phyloP scores from a whole-genome alignment of 352 stramenopile genomes.

The Pythium diclinum region DNA sequence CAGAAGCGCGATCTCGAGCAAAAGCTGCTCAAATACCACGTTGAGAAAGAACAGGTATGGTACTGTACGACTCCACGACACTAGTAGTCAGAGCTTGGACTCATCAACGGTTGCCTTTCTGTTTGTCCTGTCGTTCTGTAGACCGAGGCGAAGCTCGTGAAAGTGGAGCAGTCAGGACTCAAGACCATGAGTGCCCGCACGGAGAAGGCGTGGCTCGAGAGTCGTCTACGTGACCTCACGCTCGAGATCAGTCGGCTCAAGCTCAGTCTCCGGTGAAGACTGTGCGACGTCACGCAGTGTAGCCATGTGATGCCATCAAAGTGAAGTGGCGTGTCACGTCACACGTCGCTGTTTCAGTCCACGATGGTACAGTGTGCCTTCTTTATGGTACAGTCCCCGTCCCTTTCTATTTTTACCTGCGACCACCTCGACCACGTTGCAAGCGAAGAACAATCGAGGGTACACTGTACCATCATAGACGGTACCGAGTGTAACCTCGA shows the following conservation, averaged over 20 bases:
- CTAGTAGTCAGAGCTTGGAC: neutral
- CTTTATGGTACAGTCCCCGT: constrained; percentile 4
- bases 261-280: constrained; percentile 27
- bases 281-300: constrained; percentile 17
- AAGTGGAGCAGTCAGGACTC: constrained; percentile 40
- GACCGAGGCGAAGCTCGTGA: constrained; percentile 37
- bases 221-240: constrained; percentile 27
- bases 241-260: constrained; percentile 37
- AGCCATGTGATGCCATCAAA: constrained; percentile 24
- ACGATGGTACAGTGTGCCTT: constrained; percentile 23
- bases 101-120: neutral
- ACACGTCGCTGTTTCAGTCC: neutral
- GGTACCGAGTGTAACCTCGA: neutral
- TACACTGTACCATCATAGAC: neutral
- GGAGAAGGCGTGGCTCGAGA: constrained; percentile 35
- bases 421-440: neutral
- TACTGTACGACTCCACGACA: neutral
- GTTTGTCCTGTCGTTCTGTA: constrained; percentile 7
- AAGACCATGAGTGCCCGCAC: constrained; percentile 44
- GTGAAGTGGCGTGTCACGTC: neutral
- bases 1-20: constrained; percentile 44
- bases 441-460: neutral
- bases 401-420: neutral
- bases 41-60: constrained; percentile 46
- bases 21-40: constrained; percentile 38